Percentiles rank a stretch among this genome's conserved stretches.
Evolutionary conservation across 106 monocot species (phyloP).

Genomic region (Acorus gramineus): DNA sequence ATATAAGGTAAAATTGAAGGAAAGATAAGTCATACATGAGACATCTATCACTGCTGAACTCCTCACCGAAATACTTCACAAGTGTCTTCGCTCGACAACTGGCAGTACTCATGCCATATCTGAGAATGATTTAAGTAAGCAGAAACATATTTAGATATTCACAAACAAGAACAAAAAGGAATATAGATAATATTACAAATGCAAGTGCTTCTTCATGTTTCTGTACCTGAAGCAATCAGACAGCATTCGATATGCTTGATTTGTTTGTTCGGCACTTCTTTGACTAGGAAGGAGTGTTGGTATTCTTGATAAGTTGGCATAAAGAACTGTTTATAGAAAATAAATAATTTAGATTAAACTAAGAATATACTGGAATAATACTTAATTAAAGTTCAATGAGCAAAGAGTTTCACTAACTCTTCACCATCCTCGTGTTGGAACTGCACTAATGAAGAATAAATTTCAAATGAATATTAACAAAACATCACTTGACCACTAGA

Average conservation of each 20-base stretch:
- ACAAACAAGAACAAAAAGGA: neutral
- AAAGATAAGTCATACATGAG: constrained; percentile 39
- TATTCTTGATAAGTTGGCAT: constrained; percentile 63
- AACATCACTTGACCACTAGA: too few relatives aligned
- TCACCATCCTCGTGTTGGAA: too few relatives aligned
- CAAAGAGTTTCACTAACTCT: too few relatives aligned
- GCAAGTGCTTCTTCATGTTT: too few relatives aligned
- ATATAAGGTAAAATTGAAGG: neutral
- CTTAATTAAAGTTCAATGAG: too few relatives aligned
- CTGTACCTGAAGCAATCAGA: constrained; percentile 76
- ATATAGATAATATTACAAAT: neutral
- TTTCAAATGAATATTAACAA: too few relatives aligned
- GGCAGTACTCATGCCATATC: constrained; percentile 82
- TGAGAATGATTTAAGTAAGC: constrained; percentile 18
- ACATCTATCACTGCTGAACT: constrained; percentile 48
- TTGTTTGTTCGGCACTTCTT: constrained; percentile 77
- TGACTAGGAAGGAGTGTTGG: constrained; percentile 90
- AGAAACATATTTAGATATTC: neutral
- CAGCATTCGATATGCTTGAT: constrained; percentile 77
- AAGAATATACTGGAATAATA: neutral
- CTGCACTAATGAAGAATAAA: too few relatives aligned
- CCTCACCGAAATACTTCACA: constrained; percentile 91
- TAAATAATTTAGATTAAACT: neutral
- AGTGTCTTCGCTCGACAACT: constrained; percentile 72
- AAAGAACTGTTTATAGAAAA: constrained; percentile 44